Percentiles rank a stretch among this genome's conserved stretches.
Conservation (phyloP, 2,329 filamentous ascomycete species). For the Leptodontidium sp. region DNA sequence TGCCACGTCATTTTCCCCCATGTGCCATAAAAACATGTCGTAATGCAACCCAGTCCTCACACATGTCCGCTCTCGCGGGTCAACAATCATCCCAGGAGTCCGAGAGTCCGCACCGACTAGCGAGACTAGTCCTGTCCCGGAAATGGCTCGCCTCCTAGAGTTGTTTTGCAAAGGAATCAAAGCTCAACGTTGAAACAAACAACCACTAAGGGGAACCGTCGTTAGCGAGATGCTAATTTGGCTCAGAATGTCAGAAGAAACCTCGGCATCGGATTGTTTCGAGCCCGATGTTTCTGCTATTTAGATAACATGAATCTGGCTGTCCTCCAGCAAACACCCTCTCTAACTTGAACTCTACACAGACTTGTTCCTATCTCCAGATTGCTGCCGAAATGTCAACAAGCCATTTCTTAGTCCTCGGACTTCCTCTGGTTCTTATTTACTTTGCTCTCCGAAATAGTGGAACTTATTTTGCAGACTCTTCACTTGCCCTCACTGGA, state of each 20-base stretch:
- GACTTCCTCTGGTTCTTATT: constrained; percentile 1
- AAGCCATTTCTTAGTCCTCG: background rate
- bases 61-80: background rate
- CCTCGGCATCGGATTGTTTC: constrained; percentile 10
- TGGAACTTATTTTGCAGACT: background rate
- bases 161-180: no score
- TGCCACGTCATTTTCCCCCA: no score
- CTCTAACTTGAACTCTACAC: background rate
- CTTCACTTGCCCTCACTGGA: background rate
- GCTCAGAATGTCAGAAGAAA: background rate
- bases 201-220: no score
- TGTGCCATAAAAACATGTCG: no score
- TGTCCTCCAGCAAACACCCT: background rate
- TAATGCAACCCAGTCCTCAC: no score
- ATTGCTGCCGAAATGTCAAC: background rate
- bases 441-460: background rate
- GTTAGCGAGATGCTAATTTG: no score
- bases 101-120: background rate
- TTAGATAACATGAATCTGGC: background rate
- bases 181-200: no score
- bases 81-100: background rate
- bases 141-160: no score
- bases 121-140: no score
- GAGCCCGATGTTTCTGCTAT: background rate
- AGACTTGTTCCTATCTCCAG: background rate